These are phyloP conservation scores for Thelonectria olida DNA, from an alignment of 2,329 filamentous ascomycete genomes.

Conservation along the genomic window DNA sequence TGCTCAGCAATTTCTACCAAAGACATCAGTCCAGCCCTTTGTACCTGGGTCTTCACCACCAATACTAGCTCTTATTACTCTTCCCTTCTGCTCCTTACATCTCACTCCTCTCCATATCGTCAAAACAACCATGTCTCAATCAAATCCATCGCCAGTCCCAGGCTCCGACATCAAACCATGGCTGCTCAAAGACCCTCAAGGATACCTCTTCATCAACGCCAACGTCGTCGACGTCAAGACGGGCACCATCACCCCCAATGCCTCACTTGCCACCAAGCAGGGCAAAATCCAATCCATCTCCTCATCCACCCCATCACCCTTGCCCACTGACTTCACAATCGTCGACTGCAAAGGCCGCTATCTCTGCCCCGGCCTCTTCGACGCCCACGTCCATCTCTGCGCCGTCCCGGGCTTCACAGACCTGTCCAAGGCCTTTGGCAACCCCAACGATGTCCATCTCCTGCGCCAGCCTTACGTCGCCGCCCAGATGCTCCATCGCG, in stretches of 20 bases:
- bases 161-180: slow-evolving; percentile 33
- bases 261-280: slow-evolving; percentile 45
- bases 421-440: slow-evolving; percentile 36
- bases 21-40: not conserved
- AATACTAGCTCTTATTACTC: not conserved
- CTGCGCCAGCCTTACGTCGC: slow-evolving; percentile 58
- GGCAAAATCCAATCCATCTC: slow-evolving; percentile 47
- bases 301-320: not conserved
- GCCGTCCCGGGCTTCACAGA: slow-evolving; percentile 42
- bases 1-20: not conserved
- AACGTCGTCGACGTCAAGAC: slow-evolving; percentile 53
- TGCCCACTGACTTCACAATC: slow-evolving; percentile 9
- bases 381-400: slow-evolving; percentile 44
- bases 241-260: slow-evolving; percentile 43
- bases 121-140: slow-evolving; percentile 15
- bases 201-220: slow-evolving; percentile 52
- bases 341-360: slow-evolving; percentile 38
- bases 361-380: slow-evolving; percentile 43
- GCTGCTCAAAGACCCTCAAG: slow-evolving; percentile 23
- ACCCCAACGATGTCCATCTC: slow-evolving; percentile 48
- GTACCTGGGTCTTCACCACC: no score
- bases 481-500: slow-evolving; percentile 60
- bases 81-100: not conserved
- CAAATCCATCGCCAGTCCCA: not conserved
- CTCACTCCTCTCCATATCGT: not conserved